Conservation (phyloP, 441 rosid genomes). For the Pelargonium cotyledonis region DNA sequence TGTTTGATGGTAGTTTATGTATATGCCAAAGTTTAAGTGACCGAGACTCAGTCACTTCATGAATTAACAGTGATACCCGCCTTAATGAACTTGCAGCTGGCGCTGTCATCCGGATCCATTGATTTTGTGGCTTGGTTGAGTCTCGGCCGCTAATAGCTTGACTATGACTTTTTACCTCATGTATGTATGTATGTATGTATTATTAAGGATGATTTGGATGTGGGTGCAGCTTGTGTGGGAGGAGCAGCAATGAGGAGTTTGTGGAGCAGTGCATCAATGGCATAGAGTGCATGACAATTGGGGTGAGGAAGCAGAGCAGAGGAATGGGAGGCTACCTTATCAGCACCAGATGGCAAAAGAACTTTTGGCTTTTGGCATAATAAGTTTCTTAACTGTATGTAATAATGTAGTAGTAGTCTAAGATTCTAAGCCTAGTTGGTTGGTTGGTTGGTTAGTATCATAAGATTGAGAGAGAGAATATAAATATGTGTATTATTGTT, state of each 20-base stretch:
- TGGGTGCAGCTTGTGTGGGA: slow-evolving; percentile 57
- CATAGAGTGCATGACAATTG: slow-evolving; percentile 73
- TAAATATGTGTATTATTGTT: too few species aligned
- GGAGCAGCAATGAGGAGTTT: slow-evolving; percentile 54
- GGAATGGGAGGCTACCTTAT: slow-evolving; percentile 74
- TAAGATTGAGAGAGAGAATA: too few species aligned
- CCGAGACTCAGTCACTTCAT: too few species aligned
- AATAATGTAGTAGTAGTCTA: too few species aligned
- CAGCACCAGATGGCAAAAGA: slow-evolving; percentile 82
- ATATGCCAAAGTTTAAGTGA: too few species aligned
- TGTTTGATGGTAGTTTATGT: too few species aligned
- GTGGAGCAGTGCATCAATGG: slow-evolving; percentile 68
- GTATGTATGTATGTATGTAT: background rate
- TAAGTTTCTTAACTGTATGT: background rate
- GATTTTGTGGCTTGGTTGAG: background rate
- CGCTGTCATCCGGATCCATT: too few species aligned
- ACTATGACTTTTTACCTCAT: background rate
- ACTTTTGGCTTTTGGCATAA: slow-evolving; percentile 93
- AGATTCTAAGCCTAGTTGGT: too few species aligned
- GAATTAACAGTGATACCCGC: too few species aligned
- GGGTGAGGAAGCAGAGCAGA: slow-evolving; percentile 84
- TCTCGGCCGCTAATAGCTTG: background rate
- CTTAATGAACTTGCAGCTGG: too few species aligned
- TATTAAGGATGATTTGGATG: background rate
- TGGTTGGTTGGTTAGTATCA: too few species aligned